phyloP scores from a whole-genome alignment of 257 asterid species.

The Solanum sejunctum region DNA sequence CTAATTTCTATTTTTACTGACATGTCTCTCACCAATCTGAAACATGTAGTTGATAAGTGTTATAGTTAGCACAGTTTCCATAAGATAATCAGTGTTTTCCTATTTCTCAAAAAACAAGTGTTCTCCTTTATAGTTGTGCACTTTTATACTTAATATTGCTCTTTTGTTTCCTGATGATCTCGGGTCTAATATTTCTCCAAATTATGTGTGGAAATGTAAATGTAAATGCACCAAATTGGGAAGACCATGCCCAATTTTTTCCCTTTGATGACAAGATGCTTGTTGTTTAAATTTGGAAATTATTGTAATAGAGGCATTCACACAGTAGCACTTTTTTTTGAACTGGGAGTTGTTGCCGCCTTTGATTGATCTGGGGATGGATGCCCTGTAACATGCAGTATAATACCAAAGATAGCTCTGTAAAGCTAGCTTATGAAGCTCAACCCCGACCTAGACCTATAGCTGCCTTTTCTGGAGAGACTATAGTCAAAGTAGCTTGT shows the following conservation, averaged over 20 bases:
- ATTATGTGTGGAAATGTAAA: background rate
- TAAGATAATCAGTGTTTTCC: background rate
- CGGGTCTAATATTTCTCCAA: background rate
- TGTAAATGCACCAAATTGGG: background rate
- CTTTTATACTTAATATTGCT: background rate
- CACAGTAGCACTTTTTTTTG: background rate
- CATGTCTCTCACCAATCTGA: background rate
- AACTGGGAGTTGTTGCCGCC: background rate
- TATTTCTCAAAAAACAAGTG: background rate
- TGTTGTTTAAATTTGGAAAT: background rate
- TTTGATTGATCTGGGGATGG: background rate
- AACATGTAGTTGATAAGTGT: background rate
- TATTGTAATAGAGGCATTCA: background rate
- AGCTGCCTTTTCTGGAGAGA: slow-evolving; percentile 77
- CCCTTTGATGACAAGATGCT: background rate
- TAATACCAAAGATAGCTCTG: slow-evolving; percentile 92
- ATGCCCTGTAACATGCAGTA: slow-evolving; percentile 36
- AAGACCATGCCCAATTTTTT: background rate
- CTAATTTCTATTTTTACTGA: background rate
- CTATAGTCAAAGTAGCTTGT: slow-evolving; percentile 85
- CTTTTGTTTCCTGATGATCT: background rate
- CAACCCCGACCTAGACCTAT: slow-evolving; percentile 89
- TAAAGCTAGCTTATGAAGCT: slow-evolving; percentile 94
- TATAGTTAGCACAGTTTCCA: background rate
- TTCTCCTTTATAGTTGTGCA: background rate